These are phyloP conservation scores for Saitozyma podzolica DNA, from an alignment of 768 basidiomycete genomes.

Conservation along the genomic window DNA sequence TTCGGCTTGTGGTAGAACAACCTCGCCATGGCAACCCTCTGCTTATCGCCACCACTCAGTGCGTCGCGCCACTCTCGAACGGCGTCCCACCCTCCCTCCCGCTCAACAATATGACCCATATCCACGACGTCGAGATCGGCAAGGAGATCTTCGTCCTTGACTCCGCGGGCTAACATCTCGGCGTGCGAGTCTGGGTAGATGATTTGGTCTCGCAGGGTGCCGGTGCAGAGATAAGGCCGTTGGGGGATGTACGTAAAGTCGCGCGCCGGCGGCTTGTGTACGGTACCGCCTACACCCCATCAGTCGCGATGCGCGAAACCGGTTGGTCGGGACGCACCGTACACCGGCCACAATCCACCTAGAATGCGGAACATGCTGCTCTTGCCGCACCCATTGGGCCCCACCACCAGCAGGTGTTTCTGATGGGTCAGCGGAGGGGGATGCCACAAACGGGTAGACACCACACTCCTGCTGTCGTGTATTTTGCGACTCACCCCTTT, in stretches of 20 bases:
- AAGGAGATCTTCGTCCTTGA: slow-evolving; percentile 73
- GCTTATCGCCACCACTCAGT: slow-evolving; percentile 91
- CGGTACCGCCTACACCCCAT: slow-evolving; percentile 61
- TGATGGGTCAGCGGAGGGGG: slow-evolving; percentile 41
- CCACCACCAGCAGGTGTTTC: slow-evolving; percentile 90
- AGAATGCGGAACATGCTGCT: slow-evolving; percentile 94
- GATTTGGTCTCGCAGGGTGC: slow-evolving; percentile 92
- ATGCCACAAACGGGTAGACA: background rate
- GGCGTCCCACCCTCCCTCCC: slow-evolving; percentile 94
- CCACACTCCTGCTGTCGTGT: background rate
- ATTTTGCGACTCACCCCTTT: slow-evolving; percentile 64
- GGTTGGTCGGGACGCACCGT: slow-evolving; percentile 56
- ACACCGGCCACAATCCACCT: slow-evolving; percentile 93
- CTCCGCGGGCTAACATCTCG: slow-evolving; percentile 76
- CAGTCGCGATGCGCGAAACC: background rate
- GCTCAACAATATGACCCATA: slow-evolving; percentile 80
- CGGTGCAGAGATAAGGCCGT: slow-evolving; percentile 88
- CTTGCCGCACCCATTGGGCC: slow-evolving; percentile 74
- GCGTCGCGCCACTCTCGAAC: slow-evolving; percentile 91
- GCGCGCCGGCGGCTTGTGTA: slow-evolving; percentile 81
- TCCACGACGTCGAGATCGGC: slow-evolving; percentile 73
- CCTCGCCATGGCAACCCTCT: slow-evolving; percentile 94
- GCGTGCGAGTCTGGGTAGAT: slow-evolving; percentile 86
- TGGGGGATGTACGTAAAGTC: slow-evolving; percentile 96
- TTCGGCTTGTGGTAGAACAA: slow-evolving; percentile 94